Evolutionary conservation across 495 filamentous ascomycete species (phyloP).

Genomic region (Sphaerosporella brunnea): DNA sequence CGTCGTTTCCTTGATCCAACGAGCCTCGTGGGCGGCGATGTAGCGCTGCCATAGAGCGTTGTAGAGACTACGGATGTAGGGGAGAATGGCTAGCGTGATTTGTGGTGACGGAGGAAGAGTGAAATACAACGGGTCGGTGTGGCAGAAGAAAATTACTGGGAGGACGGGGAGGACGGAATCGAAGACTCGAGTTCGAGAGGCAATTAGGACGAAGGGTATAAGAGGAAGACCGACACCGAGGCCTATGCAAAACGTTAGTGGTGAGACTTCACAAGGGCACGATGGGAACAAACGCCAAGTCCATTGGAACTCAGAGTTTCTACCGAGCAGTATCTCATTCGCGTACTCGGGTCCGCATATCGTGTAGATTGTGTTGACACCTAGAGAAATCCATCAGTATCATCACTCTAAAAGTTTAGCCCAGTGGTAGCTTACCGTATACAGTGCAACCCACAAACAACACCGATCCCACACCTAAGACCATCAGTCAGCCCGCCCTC

Average conservation of each 20-base stretch:
- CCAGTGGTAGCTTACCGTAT: conserved; percentile 14
- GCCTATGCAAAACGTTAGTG: conserved; percentile 7
- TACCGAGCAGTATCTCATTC: conserved; percentile 20
- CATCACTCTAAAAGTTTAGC: too few relatives aligned
- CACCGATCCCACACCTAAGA: conserved; percentile 24
- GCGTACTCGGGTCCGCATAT: conserved; percentile 26
- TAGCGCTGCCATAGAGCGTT: conserved; percentile 20
- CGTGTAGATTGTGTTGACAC: conserved; percentile 26
- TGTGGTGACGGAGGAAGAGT: conserved; percentile 26
- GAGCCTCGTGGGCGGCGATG: conserved; percentile 22
- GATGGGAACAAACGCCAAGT: conserved; percentile 21
- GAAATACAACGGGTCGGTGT: conserved; percentile 25
- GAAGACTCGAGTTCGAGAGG: conserved; percentile 24
- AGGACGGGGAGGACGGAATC: conserved; percentile 25
- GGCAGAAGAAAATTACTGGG: conserved; percentile 25
- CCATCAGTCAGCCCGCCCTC: too few relatives aligned
- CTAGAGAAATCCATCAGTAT: conserved; percentile 7
- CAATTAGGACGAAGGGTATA: conserved; percentile 26
- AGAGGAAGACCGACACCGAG: conserved; percentile 25
- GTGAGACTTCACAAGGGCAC: neutral
- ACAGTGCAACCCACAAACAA: conserved; percentile 26
- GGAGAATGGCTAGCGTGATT: conserved; percentile 25
- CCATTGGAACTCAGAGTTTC: conserved; percentile 24
- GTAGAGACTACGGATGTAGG: conserved; percentile 20
- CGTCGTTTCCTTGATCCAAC: conserved; percentile 24